These are phyloP conservation scores for Scutellaria barbata DNA, from an alignment of 257 asterid species.

Conservation along the genomic window DNA sequence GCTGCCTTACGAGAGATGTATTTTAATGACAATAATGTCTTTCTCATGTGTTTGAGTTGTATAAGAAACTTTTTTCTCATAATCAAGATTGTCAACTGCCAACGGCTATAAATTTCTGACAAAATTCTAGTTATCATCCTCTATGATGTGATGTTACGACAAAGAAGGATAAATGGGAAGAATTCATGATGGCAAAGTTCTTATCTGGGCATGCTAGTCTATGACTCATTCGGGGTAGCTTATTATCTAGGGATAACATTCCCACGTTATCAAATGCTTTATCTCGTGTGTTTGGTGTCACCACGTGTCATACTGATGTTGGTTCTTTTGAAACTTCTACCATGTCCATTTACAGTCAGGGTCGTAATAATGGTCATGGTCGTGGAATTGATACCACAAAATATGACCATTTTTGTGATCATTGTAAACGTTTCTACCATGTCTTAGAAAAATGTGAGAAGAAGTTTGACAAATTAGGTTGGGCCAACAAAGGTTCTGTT, in stretches of 20 bases:
- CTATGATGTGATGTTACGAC: not conserved
- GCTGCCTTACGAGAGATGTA: no score
- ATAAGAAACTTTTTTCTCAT: slow-evolving; percentile 8
- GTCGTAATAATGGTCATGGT: not conserved
- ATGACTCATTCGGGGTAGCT: not conserved
- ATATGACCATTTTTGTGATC: not conserved
- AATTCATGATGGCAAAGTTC: slow-evolving; percentile 2
- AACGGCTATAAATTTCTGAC: not conserved
- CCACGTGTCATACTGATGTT: not conserved
- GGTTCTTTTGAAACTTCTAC: not conserved
- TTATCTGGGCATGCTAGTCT: not conserved
- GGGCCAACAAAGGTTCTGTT: not conserved
- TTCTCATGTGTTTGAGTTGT: slow-evolving; percentile 15
- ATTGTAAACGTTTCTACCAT: not conserved
- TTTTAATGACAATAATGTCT: no score
- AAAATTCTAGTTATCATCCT: not conserved
- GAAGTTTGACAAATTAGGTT: slow-evolving; percentile 1
- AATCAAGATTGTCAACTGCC: not conserved
- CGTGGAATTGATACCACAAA: not conserved
- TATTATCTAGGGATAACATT: slow-evolving; percentile 2
- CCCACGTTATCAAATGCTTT: slow-evolving; percentile 6
- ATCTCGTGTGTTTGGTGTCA: not conserved
- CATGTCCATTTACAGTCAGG: not conserved
- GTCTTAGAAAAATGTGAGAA: not conserved
- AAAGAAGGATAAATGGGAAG: not conserved